Base-by-base conservation (phyloP, 352 stramenopile species). In the Phytophthora capsici region DNA sequence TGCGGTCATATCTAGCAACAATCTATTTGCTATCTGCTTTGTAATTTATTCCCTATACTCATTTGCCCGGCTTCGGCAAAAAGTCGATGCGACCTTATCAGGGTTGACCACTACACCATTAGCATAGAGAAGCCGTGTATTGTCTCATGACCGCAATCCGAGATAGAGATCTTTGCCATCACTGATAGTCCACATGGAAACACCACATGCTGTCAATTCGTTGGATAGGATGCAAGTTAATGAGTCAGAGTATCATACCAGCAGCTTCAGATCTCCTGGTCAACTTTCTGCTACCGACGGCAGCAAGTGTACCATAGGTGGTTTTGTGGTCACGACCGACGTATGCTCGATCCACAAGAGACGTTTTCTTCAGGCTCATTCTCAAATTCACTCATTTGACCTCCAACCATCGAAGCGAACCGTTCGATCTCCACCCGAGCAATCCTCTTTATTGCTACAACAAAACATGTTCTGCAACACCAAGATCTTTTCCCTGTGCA, bases 401-500 rank as follows among this genome's bases (percentile, higher is more conserved):
- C 16, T 36, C 34, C 50, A 38, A 25, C 50, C 25, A 37, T 57
- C 36, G 50, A 37, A 32, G 34, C 36, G n/a, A 57, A 41, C 48
- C 28, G 28, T 32, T 40, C 48, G 28, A 55, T 55, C 50, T 37
- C 22, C 22, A 25, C 50, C 36, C 45, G 37, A 57, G 38, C 52
- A 23, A 60, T 55, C 38, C 9, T 28, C 23, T 47, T 19, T 43
- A 43, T 28, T 12, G 30, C 38, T 43, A 59, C 53, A 43, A 49
- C 8, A 17, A 19, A 41, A 16, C 53, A 61, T 61, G 53, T 45
- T 52, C 53, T 52, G 30, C 52, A 60, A 36, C 53, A 25, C 12
- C 36, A 61, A 62, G 41, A 62, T 62, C 14, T 38, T 54, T 44
- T n/a, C 30, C 43, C 44, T 62, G 20, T 53, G 28, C 32, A 46